These are phyloP conservation scores for Pichia sp. DNA, from an alignment of 1,139 yeast species.

Conservation along the genomic window DNA sequence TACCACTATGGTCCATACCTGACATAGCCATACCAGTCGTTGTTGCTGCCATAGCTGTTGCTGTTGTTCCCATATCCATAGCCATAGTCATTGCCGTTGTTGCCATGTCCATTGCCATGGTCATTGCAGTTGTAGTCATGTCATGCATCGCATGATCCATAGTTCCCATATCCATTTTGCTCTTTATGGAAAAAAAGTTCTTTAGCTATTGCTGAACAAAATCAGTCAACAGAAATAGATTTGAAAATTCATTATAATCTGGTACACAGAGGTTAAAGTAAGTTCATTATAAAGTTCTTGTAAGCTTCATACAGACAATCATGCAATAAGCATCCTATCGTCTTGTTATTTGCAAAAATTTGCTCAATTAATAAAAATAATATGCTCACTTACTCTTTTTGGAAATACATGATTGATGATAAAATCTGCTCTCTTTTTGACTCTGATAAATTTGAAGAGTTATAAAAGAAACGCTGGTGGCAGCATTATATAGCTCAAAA, in stretches of 20 bases:
- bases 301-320: too few species aligned
- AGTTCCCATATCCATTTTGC: constrained; percentile 1
- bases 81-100: constrained; percentile 6
- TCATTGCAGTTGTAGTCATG: not conserved
- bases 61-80: constrained; percentile 4
- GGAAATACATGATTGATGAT: too few species aligned
- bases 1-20: not conserved
- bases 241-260: too few species aligned
- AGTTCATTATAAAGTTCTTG: not conserved
- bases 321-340: too few species aligned
- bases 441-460: not conserved
- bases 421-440: too few species aligned
- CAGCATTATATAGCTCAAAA: too few species aligned
- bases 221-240: too few species aligned
- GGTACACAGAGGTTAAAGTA: not conserved
- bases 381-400: too few species aligned
- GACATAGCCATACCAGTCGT: constrained; percentile 5
- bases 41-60: constrained; percentile 1
- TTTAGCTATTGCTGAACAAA: too few species aligned
- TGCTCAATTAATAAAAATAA: not conserved
- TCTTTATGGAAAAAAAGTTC: too few species aligned
- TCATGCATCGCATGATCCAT: not conserved
- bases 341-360: not conserved
- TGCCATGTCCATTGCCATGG: constrained; percentile 5
- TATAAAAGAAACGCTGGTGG: too few species aligned